phyloP scores from a whole-genome alignment of 805 yeast species.

The Ogataea thermomethanolica region DNA sequence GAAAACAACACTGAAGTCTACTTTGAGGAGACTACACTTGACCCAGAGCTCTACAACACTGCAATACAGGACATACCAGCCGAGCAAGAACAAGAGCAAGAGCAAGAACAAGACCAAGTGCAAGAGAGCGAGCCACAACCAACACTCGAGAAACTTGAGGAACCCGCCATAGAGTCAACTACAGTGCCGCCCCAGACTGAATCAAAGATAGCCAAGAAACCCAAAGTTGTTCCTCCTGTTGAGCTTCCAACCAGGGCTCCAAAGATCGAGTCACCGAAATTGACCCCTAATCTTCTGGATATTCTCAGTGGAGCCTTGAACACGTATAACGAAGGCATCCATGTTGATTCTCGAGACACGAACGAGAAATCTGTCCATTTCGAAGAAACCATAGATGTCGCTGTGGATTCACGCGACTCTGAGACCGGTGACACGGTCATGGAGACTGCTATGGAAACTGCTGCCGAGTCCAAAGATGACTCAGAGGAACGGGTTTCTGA shows the following conservation, averaged over 20 bases:
- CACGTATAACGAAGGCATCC: constrained; percentile 16
- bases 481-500: neutral
- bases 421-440: constrained; percentile 1
- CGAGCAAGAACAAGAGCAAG: constrained; percentile 7
- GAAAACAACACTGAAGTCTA: neutral
- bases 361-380: constrained; percentile 5
- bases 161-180: neutral
- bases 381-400: neutral
- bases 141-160: neutral
- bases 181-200: constrained; percentile 2
- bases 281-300: constrained; percentile 20
- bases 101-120: neutral
- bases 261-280: constrained; percentile 28
- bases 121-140: neutral
- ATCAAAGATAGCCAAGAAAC: neutral
- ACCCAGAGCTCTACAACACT: constrained; percentile 1
- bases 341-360: neutral
- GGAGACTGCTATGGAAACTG: constrained; percentile 4
- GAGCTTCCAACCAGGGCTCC: constrained; percentile 13
- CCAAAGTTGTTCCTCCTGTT: constrained; percentile 13
- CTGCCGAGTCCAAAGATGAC: neutral
- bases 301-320: constrained; percentile 20
- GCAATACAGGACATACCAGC: constrained; percentile 3
- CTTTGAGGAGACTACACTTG: neutral
- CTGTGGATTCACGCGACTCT: neutral